Evolutionary conservation across 495 filamentous ascomycete genomes (phyloP).

Genomic region (Penicillium robsamsonii): DNA sequence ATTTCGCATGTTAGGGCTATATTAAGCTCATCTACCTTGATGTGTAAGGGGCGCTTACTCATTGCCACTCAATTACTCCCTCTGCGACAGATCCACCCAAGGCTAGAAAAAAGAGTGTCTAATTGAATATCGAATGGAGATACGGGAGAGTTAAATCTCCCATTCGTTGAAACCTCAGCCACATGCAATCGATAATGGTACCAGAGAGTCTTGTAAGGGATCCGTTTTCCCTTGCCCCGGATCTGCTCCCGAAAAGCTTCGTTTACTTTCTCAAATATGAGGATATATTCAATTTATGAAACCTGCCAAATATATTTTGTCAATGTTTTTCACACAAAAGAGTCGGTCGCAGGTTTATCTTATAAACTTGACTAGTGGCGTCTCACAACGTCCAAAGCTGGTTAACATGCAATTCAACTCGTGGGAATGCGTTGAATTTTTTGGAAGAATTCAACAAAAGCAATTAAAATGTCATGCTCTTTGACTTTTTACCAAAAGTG

Average conservation of each 20-base stretch:
- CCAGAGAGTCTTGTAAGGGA: not conserved
- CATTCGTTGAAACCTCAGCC: not conserved
- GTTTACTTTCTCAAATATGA: not conserved
- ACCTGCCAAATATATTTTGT: not conserved
- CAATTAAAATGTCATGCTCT: not conserved
- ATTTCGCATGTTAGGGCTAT: slow-evolving; percentile 12
- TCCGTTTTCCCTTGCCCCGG: not conserved
- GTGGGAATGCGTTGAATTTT: not conserved
- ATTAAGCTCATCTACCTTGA: slow-evolving; percentile 19
- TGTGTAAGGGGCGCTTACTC: slow-evolving; percentile 13
- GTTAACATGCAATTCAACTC: not conserved
- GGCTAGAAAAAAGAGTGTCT: not conserved
- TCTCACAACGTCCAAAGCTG: not conserved
- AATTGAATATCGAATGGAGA: not conserved
- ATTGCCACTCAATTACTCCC: slow-evolving; percentile 3
- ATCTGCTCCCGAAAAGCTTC: not conserved
- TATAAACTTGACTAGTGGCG: not conserved
- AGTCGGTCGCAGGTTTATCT: not conserved
- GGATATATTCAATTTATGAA: no score
- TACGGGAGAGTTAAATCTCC: not conserved
- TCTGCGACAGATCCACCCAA: not conserved
- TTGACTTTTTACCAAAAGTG: not conserved
- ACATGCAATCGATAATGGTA: not conserved
- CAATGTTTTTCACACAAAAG: not conserved
- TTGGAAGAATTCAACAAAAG: not conserved